Evolutionary conservation across 345 rosid genomes (phyloP).

Genomic region (Brassica nigra): DNA sequence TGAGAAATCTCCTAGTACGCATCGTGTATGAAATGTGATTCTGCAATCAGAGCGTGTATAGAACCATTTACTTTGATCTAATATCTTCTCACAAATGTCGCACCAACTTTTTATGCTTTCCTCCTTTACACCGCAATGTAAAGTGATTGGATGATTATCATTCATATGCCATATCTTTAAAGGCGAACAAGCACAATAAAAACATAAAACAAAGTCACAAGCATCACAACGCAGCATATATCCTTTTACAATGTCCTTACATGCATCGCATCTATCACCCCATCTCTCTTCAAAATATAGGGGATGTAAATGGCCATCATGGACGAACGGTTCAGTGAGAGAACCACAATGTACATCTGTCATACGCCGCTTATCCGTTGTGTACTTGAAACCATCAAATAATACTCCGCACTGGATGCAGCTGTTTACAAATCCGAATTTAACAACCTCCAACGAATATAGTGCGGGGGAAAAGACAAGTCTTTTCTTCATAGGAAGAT

Average conservation of each 20-base stretch:
- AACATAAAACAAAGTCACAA: neutral
- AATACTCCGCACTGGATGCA: neutral
- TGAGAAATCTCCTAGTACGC: neutral
- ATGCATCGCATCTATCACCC: too few relatives aligned
- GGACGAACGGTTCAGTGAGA: neutral
- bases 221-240: neutral
- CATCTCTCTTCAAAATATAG: neutral
- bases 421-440: neutral
- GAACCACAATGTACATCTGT: conserved; percentile 19
- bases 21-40: neutral
- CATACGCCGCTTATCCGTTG: neutral
- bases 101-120: neutral
- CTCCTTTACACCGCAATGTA: neutral
- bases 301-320: conserved; percentile 15
- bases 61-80: neutral
- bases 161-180: neutral
- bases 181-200: neutral
- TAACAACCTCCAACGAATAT: neutral
- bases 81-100: neutral
- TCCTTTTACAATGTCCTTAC: neutral
- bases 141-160: neutral
- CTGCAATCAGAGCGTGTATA: neutral
- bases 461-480: neutral
- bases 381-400: neutral
- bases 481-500: neutral